A percentile compares a stretch with the other conserved stretches of the same genome.
phyloP scores from a whole-genome alignment of 257 asterid species.

The Hygrophila difformis region DNA sequence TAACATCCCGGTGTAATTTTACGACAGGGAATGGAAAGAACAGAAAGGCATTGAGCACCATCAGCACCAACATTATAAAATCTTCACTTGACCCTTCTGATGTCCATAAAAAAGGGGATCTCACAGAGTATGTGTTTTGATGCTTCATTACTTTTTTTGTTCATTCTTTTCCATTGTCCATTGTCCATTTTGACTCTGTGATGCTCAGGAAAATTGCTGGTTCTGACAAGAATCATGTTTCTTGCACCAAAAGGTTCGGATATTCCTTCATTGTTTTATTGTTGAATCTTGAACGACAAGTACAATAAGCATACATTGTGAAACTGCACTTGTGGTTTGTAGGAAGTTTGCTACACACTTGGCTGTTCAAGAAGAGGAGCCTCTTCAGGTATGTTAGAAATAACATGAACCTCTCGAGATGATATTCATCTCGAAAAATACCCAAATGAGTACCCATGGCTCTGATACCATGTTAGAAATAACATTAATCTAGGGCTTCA shows the following conservation, averaged over 20 bases:
- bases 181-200: not conserved
- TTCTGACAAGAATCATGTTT: constrained; percentile 29
- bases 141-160: not conserved
- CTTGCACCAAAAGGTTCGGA: too few species aligned
- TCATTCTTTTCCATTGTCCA: not conserved
- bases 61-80: constrained; percentile 43
- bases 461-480: too few species aligned
- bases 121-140: constrained; percentile 40
- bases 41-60: constrained; percentile 66
- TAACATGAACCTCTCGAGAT: not conserved
- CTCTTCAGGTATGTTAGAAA: constrained; percentile 26
- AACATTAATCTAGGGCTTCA: too few species aligned
- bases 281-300: too few species aligned
- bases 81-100: constrained; percentile 44
- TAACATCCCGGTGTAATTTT: constrained; percentile 18
- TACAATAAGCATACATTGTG: too few species aligned
- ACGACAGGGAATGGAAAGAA: constrained; percentile 24
- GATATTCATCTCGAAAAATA: too few species aligned
- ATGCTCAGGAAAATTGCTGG: constrained; percentile 39
- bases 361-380: constrained; percentile 37
- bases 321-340: too few species aligned
- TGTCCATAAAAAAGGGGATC: constrained; percentile 51
- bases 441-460: too few species aligned
- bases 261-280: too few species aligned
- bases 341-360: constrained; percentile 60